phyloP scores from a whole-genome alignment of 192 early-diverging fungal genomes.

The Entophlyctis luteolus region DNA sequence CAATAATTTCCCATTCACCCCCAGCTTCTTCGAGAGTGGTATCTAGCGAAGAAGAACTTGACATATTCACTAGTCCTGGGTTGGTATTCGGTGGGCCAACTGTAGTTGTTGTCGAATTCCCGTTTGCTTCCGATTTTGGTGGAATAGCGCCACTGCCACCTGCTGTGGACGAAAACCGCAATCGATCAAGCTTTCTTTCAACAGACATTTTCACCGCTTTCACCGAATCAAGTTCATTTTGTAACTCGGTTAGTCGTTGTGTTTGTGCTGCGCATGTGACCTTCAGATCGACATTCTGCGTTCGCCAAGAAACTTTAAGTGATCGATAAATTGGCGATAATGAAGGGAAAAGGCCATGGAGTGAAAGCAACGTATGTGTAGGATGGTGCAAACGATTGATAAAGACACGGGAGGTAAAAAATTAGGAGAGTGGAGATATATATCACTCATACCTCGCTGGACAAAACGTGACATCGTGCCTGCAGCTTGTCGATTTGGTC shows the following conservation, averaged over 20 bases:
- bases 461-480: conserved; percentile 12
- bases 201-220: not conserved
- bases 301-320: not conserved
- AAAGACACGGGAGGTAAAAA: not conserved
- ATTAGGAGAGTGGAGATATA: not conserved
- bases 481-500: conserved; percentile 12
- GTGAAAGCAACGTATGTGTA: not conserved
- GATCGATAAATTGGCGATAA: not conserved
- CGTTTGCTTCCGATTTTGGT: not conserved
- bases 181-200: conserved; percentile 29
- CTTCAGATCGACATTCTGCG: conserved; percentile 16
- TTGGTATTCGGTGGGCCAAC: not conserved
- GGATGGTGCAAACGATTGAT: not conserved
- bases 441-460: conserved; percentile 1
- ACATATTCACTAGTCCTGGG: not conserved
- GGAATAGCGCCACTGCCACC: not conserved
- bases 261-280: not conserved
- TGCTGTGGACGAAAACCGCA: not conserved
- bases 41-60: not conserved
- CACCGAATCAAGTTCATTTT: conserved; percentile 9
- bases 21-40: not conserved
- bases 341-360: not conserved
- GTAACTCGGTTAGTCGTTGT: conserved; percentile 11
- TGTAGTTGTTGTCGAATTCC: not conserved
- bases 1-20: conserved; percentile 2